Evolutionary conservation across 805 yeast genomes (phyloP), one percentile per base, ranked within the genome.

Genomic region (Starmerella tilneyi): DNA sequence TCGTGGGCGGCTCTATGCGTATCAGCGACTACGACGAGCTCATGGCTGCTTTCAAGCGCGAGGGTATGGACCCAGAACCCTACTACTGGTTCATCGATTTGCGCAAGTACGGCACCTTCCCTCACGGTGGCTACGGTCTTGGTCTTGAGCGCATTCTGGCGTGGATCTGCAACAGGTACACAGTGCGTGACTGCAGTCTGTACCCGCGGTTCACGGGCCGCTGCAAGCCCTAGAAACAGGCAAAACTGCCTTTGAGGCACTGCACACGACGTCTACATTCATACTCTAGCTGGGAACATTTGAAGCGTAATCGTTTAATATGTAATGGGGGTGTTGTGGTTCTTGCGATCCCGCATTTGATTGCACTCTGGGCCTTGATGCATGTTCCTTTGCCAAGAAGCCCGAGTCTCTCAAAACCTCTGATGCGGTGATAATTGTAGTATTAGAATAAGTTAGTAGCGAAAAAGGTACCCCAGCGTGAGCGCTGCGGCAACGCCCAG

Each of bases 1-100:
- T 92, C 60, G 84, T 94, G 37, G 99, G 99, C 66, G 99, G 98
- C 48, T 89, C 97, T 39, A 92, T 92, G 99, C 88, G 99, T 76
- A 86, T 85, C 55, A 77, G 74, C 52, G 76, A 78, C 58, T 68
- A 74, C 49, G 85, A 84, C 35, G 97, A 89, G 66, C 73, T 92
- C 57, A 63, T 82, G 58, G 94, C 78, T 38, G 96, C 95, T 42
- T 82, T 89, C 74, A 79, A 80, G 69, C 84, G 96, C 69, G 99
- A 92, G 71, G 79, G 79, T 47, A 84, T 92, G 59, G 79, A 78
- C 63, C 73, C 84, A 45, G 76, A 71, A 19, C 72, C 89, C 27
- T 92, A 92, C 76, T 88, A 89, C 74, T 92, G 96, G 96, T 94
- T 84, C 69, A 76, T 77, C 48, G 98, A 92, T 63, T 89, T 82